Conservation (phyloP, 805 yeast genomes). For the Candida sanyiensis region DNA sequence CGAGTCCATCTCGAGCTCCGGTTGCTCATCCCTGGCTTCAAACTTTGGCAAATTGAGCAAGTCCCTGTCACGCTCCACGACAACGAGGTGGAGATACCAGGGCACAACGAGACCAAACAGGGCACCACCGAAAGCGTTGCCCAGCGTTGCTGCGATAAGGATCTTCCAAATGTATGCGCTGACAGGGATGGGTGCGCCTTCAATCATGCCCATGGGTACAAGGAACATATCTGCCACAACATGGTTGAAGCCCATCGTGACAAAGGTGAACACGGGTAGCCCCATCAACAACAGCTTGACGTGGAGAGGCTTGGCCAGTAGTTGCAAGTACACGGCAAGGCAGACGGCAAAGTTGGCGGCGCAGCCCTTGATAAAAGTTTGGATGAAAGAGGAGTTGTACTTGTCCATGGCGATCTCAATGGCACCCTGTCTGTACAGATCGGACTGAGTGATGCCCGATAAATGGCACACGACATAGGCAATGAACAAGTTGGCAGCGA, state of each 20-base stretch:
- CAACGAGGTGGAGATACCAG: constrained; percentile 66
- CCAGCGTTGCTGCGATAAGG: constrained; percentile 63
- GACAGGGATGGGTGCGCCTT: constrained; percentile 58
- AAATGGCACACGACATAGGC: constrained; percentile 57
- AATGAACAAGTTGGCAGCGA: constrained; percentile 60
- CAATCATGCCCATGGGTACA: constrained; percentile 59
- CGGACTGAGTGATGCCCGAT: constrained; percentile 42
- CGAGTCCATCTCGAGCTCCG: constrained; percentile 70
- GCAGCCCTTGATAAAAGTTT: constrained; percentile 62
- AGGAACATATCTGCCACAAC: constrained; percentile 79
- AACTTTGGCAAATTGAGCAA: constrained; percentile 57
- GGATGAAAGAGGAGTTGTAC: constrained; percentile 45
- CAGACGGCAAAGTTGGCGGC: constrained; percentile 78
- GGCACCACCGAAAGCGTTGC: constrained; percentile 76
- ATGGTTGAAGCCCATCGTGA: constrained; percentile 73
- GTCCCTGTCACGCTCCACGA: constrained; percentile 65
- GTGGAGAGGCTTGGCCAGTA: constrained; percentile 75
- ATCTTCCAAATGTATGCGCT: constrained; percentile 68
- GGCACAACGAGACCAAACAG: constrained; percentile 61
- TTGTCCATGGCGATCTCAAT: constrained; percentile 37
- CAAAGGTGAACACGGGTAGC: constrained; percentile 72
- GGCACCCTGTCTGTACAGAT: constrained; percentile 43
- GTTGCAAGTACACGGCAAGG: constrained; percentile 68
- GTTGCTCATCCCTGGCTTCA: constrained; percentile 76
- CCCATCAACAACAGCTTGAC: constrained; percentile 60